Evolutionary conservation across 2,329 filamentous ascomycete genomes (phyloP), one percentile per base, ranked within the genome.

Genomic region (Aspergillus arachidicola): DNA sequence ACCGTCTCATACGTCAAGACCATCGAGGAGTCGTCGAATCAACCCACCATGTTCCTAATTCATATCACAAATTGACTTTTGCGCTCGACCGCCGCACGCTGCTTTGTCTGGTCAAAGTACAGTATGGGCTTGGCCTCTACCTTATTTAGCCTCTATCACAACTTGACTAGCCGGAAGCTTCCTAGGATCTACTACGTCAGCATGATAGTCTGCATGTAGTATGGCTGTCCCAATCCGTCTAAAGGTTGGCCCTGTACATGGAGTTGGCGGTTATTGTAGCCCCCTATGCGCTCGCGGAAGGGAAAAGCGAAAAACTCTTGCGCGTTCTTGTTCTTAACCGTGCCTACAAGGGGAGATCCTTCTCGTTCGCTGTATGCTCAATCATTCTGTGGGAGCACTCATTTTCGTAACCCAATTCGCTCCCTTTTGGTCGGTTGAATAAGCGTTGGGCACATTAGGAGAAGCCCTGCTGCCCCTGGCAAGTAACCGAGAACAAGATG

Each of bases 101-200:
- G 19, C 11, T 6, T 26, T 55, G 6, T 11, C n/a, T 14, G 51
- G 32, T 54, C 19, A 11, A 19, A 32, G 9, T 34, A 14, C 50
- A 30, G 12, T 30, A 32, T 34, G 28, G 50, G 19, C 50, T 53
- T 34, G 50, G 7, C 30, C 51, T 36, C 32, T 23, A 38, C 51
- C 51, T 16, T 36, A 38, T 3, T 55, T 51, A 45, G 55, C 43
- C 28, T 53, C 59, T 58, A 58, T 58, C 48, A 48, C 46, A 53
- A 32, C 23, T 38, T 54, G 48, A 48, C 60, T 51, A 59, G 57
- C 65, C 66, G 64, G 59, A 59, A 61, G 51, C 60, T 69, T 72
- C 66, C 66, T 69, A 53, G 43, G 60, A 60, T 68, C 71, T 63
- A 75, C 72, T 64, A 71, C 68, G 74, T 76, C 74, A 77, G 72